Percentiles rank a stretch among this genome's conserved stretches.
phyloP scores from a whole-genome alignment of 495 filamentous ascomycete species.

The Immersiella caudata region DNA sequence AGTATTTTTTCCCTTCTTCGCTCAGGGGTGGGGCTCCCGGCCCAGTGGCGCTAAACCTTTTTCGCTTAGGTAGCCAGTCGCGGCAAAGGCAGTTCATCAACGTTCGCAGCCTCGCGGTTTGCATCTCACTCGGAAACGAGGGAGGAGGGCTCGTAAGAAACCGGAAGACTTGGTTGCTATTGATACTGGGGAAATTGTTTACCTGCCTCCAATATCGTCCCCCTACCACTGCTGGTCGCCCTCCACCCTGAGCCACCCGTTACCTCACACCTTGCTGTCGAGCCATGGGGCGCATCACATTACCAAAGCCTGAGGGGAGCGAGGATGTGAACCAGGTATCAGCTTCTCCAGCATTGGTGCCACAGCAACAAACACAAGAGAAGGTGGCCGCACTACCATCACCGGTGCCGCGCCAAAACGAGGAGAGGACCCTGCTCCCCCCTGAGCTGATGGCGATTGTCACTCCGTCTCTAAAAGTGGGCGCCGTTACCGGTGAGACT shows the following conservation, averaged over 20 bases:
- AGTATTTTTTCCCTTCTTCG: background rate
- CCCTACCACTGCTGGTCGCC: too few species aligned
- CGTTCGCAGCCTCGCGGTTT: background rate
- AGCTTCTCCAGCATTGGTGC: background rate
- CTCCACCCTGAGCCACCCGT: too few species aligned
- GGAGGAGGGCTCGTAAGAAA: background rate
- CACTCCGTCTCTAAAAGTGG: constrained; percentile 39
- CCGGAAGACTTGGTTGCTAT: background rate
- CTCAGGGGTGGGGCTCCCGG: background rate
- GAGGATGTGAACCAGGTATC: background rate
- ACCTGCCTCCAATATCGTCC: too few species aligned
- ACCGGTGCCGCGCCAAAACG: background rate
- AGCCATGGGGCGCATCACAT: constrained; percentile 26
- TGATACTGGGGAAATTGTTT: background rate
- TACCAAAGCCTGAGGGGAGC: constrained; percentile 5
- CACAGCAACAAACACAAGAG: constrained; percentile 12
- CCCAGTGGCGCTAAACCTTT: background rate
- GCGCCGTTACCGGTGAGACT: constrained; percentile 33
- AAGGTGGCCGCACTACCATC: background rate
- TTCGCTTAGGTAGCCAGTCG: background rate
- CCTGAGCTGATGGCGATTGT: constrained; percentile 45
- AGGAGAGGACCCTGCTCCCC: constrained; percentile 34
- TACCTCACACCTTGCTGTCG: background rate
- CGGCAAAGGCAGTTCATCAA: background rate
- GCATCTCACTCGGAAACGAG: background rate